Evolutionary conservation across 225 moss, liverwort and hornwort species (phyloP), one percentile per base, ranked within the genome.

Genomic region (Rhytidiadelphus loreus): DNA sequence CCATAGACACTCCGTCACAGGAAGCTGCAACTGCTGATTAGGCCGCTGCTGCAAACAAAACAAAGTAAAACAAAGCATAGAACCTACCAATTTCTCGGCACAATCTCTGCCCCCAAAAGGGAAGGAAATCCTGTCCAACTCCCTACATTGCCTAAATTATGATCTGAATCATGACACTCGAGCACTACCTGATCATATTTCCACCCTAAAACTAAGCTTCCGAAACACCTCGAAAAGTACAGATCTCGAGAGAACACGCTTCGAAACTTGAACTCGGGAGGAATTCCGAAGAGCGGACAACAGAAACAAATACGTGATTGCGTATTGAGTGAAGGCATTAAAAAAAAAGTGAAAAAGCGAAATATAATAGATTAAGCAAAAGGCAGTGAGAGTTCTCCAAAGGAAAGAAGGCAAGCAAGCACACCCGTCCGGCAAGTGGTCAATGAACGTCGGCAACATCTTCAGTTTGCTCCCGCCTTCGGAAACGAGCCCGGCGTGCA

Each of bases 381-480:
- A 70, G 11, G 39, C 24, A 12, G 58, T 41, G 58, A 17, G 35
- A 21, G 83, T 70, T 89, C 11, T n/a, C 48, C 21, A 80, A 69
- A 56, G 55, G 39, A 69, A 56, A 44, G 39, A 29, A 46, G 62
- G 57, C 33, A 78, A 28, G 63, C 35, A 70, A 28, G 29, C 29
- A 58, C 88, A 94, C 87, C 95, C 95, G 52, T 87, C 90, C 62
- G 96, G 96, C 82, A 96, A 89, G 44, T 66, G 89, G 55, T 97
- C 96, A 43, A 96, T 86, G 77, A 93, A 96, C 22, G 95, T 93
- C 7, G 97, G 96, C 7, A 96, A 91, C 97, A 96, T 98, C 93
- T 96, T 93, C 65, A 95, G 90, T 37, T 89, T 92, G 70, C 93
- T 94, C 14, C 95, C 95, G 57, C 93, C 94, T 80, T 96, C 93